A percentile compares a stretch with the other conserved stretches of the same genome.
Evolutionary conservation across 371 early-diverging fungal genomes (phyloP).

Genomic region (Smittium culicis): DNA sequence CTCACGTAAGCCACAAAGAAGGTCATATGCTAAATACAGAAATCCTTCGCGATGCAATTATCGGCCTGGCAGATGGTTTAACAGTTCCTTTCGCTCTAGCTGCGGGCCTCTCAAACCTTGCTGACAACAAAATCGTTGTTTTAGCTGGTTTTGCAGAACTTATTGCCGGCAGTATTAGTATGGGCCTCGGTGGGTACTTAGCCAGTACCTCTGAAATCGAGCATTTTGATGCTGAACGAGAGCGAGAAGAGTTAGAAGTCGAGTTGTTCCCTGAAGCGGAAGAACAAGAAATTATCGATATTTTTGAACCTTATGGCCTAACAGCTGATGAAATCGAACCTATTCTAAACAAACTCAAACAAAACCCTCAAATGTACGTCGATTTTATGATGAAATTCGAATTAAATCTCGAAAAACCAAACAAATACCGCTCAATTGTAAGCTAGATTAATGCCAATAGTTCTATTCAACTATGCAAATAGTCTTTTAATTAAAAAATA

Average conservation of each 20-base stretch:
- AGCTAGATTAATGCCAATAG: too few species aligned
- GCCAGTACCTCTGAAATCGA: constrained; percentile 52
- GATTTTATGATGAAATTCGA: constrained; percentile 72
- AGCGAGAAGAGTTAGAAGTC: constrained; percentile 42
- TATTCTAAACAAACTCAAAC: constrained; percentile 39
- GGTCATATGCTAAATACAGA: constrained; percentile 50
- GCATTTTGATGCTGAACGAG: constrained; percentile 48
- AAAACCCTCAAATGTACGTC: constrained; percentile 43
- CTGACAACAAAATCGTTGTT: constrained; percentile 44
- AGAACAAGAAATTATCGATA: constrained; percentile 48
- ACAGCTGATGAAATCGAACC: constrained; percentile 39
- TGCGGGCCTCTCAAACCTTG: constrained; percentile 49
- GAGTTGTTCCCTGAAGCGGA: constrained; percentile 43
- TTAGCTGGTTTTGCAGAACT: constrained; percentile 54
- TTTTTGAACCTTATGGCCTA: constrained; percentile 47
- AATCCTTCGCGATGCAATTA: constrained; percentile 47
- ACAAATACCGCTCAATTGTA: constrained; percentile 13
- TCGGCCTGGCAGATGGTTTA: constrained; percentile 55
- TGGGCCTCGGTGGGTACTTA: constrained; percentile 53
- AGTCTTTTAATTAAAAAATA: too few species aligned
- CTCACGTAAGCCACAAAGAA: constrained; percentile 32
- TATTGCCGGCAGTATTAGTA: constrained; percentile 50
- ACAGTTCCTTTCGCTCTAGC: constrained; percentile 65
- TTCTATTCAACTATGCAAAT: too few species aligned
- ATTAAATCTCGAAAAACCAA: constrained; percentile 45